Evolutionary conservation across 1,284 basidiomycete species (phyloP), one percentile per base, ranked within the genome.

Genomic region (Marasmius oreades): DNA sequence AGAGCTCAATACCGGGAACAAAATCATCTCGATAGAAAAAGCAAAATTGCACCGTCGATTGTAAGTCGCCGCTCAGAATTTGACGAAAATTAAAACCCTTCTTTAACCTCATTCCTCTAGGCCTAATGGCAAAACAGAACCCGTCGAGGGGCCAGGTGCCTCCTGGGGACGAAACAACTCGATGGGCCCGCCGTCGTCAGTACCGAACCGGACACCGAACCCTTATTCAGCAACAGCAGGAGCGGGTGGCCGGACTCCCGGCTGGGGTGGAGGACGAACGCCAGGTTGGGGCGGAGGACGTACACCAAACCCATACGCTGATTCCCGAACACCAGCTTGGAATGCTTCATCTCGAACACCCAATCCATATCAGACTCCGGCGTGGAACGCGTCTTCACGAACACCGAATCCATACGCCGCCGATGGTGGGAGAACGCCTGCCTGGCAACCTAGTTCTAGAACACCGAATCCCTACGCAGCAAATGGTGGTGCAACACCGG

Each of bases 1-100:
- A 12, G 97, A 99, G 72, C 76, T 99, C 22, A 84, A 91, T 61
- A 93, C 94, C 1, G 88, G 89, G 53, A 95, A 95, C 72, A 96
- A 95, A 73, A 81, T 95, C 23, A 86, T 98, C 61, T 90, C 90
- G 8, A 86, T 98, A 58, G 88, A 89, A 50, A 89, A 95, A 65
- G 82, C 83, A 33, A 92, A 89, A 68, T 73, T 98, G 28, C 84
- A 85, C 62, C 81, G 89, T 60, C 84, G 89, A 75, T 75, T 86
- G 92, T 93, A 67, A 69, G 90, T 79, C n/a, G 18, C 51, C 10
- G 28, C 28, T 10, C n/a, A n/a, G n/a, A n/a, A n/a, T n/a, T n/a
- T n/a, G n/a, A 31, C 10, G 10, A 31, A 31, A 10, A 31, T 31
- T 4, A 31, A 31, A 31, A 20, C 7, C n/a, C 47, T 14, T n/a